Evolutionary conservation across 768 basidiomycete genomes (phyloP).

Genomic region (Kwoniella botswanensis): DNA sequence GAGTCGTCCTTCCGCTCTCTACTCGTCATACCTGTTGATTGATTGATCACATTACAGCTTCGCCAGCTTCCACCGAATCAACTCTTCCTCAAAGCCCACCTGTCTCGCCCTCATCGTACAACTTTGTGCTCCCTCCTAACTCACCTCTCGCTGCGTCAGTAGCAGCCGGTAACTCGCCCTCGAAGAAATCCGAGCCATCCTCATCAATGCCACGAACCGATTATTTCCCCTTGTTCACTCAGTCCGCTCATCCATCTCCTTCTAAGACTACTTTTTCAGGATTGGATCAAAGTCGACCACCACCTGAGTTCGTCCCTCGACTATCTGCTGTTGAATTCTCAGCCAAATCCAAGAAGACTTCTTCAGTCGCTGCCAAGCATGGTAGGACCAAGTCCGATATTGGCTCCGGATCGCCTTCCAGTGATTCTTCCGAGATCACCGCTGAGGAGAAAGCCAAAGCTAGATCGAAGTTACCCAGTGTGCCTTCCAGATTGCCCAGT

Average conservation of each 20-base stretch:
- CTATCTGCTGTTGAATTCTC: constrained; percentile 45
- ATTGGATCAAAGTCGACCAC: constrained; percentile 45
- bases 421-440: constrained; percentile 15
- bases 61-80: constrained; percentile 19
- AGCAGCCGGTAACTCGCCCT: constrained; percentile 23
- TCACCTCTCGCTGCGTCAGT: constrained; percentile 45
- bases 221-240: constrained; percentile 35
- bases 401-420: constrained; percentile 15
- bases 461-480: constrained; percentile 16
- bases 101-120: constrained; percentile 40
- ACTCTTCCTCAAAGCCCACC: constrained; percentile 38
- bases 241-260: constrained; percentile 49
- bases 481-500: constrained; percentile 36
- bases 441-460: constrained; percentile 20
- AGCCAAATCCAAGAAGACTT: constrained; percentile 16
- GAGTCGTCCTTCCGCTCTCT: constrained; percentile 7
- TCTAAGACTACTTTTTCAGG: constrained; percentile 42
- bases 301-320: constrained; percentile 48
- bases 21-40: constrained; percentile 2
- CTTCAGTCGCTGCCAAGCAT: constrained; percentile 28
- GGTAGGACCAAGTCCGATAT: constrained; percentile 32
- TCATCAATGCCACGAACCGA: constrained; percentile 9
- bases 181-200: not conserved
- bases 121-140: constrained; percentile 46
- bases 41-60: not conserved